Conservation (phyloP, 2,329 filamentous ascomycete species). For the Herpomyces periplanetae region DNA sequence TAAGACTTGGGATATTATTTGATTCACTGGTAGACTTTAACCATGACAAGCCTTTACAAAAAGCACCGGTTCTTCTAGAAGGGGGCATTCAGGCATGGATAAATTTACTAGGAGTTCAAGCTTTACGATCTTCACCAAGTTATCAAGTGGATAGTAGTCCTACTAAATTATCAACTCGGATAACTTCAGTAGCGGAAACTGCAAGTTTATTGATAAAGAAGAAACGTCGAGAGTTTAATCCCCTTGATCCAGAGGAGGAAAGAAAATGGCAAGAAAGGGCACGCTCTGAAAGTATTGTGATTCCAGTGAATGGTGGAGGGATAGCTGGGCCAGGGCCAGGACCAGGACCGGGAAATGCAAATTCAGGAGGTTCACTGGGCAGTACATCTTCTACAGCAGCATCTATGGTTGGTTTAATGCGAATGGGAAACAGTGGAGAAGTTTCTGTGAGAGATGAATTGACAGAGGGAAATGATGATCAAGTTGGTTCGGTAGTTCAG, state of each 20-base stretch:
- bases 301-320: too few species aligned
- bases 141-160: constrained; percentile 13
- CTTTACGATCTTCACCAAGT: constrained; percentile 15
- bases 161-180: constrained; percentile 12
- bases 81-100: constrained; percentile 63
- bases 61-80: constrained; percentile 30
- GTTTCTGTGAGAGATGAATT: constrained; percentile 7
- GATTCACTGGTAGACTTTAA: constrained; percentile 54
- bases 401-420: constrained; percentile 6
- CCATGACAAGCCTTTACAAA: constrained; percentile 28
- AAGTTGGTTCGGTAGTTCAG: constrained; percentile 17
- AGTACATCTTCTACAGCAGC: constrained; percentile 3
- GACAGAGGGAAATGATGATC: constrained; percentile 10
- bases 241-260: constrained; percentile 42
- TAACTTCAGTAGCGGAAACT: constrained; percentile 16
- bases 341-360: too few species aligned
- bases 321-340: too few species aligned
- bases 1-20: constrained; percentile 26
- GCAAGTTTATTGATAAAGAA: too few species aligned
- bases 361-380: too few species aligned
- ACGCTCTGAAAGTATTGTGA: constrained; percentile 19
- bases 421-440: constrained; percentile 6
- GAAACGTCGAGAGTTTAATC: constrained; percentile 23
- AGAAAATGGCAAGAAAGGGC: constrained; percentile 39
- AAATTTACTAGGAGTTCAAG: constrained; percentile 31